These are phyloP conservation scores for Fraxinus angustifolia DNA, from an alignment of 305 asterid species.

Conservation along the genomic window DNA sequence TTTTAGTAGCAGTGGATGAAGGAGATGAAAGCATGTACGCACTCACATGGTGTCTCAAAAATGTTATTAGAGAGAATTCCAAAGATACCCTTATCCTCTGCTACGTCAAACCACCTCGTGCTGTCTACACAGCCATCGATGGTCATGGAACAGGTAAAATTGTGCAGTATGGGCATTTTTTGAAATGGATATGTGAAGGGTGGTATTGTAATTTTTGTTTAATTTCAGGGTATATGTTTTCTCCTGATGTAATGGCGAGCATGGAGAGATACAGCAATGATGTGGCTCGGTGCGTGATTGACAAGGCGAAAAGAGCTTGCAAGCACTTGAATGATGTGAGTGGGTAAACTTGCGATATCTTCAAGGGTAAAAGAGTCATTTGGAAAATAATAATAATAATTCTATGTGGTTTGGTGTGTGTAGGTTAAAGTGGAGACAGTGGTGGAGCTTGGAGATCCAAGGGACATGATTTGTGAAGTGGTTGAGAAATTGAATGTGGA, in stretches of 20 bases:
- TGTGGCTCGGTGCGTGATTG: conserved; percentile 43
- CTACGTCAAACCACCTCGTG: conserved; percentile 40
- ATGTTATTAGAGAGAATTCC: conserved; percentile 31
- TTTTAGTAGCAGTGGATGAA: conserved; percentile 66
- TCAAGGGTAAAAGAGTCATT: conserved; percentile 14
- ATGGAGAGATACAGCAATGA: conserved; percentile 51
- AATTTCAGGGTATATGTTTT: conserved; percentile 47
- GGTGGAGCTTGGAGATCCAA: conserved; percentile 65
- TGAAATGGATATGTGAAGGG: neutral
- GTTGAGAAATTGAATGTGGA: conserved; percentile 60
- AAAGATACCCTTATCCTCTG: conserved; percentile 51
- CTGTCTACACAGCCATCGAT: conserved; percentile 45
- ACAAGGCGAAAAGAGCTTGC: conserved; percentile 46
- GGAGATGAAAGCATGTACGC: conserved; percentile 66
- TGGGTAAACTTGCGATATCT: neutral
- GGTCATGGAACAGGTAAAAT: conserved; percentile 44
- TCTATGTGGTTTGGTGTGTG: conserved; percentile 16
- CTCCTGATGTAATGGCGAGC: conserved; percentile 39
- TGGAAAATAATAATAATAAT: neutral
- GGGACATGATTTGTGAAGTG: conserved; percentile 68
- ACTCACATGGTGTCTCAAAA: conserved; percentile 58
- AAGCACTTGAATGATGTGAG: conserved; percentile 31
- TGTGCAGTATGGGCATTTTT: neutral
- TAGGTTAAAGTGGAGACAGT: conserved; percentile 64
- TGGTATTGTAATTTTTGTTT: conserved; percentile 1